These are phyloP conservation scores for Ceratobasidium theobromae DNA, from an alignment of 1,284 basidiomycete genomes.

Conservation along the genomic window DNA sequence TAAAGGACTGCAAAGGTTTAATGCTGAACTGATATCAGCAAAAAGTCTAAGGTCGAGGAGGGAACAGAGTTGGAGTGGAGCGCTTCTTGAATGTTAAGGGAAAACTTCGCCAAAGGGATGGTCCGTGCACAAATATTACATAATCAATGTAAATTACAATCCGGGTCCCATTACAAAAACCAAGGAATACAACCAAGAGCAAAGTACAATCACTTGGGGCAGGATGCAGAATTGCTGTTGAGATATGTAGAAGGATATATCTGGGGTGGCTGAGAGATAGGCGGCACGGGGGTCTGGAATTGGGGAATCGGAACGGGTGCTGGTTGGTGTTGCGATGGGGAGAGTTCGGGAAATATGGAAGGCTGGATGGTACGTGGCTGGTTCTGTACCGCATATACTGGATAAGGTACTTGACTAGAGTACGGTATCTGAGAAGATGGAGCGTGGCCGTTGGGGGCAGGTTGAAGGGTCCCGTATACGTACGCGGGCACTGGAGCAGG, in stretches of 20 bases:
- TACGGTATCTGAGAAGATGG: not conserved
- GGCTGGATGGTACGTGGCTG: not conserved
- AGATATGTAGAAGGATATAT: conserved; percentile 16
- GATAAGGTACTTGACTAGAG: not conserved
- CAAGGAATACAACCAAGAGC: conserved; percentile 8
- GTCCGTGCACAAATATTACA: conserved; percentile 28
- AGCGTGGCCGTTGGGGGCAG: not conserved
- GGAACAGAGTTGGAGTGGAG: not conserved
- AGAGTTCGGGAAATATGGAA: not conserved
- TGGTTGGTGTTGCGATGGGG: not conserved
- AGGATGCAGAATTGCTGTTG: conserved; percentile 10
- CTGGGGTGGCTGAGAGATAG: conserved; percentile 6
- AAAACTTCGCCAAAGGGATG: conserved; percentile 8
- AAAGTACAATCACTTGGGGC: not conserved
- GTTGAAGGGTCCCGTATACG: not conserved
- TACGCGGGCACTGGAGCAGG: not conserved
- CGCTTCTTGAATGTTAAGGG: conserved; percentile 13
- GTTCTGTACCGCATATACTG: not conserved
- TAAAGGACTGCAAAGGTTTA: conserved; percentile 26
- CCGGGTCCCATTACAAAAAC: not conserved
- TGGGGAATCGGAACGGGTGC: conserved; percentile 7
- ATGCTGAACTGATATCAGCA: not conserved
- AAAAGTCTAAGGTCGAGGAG: conserved; percentile 31
- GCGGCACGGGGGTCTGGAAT: conserved; percentile 19
- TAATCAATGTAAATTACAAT: conserved; percentile 28